Base-by-base conservation (phyloP, 192 early-diverging fungal genomes). In the Radiomyces spectabilis region DNA sequence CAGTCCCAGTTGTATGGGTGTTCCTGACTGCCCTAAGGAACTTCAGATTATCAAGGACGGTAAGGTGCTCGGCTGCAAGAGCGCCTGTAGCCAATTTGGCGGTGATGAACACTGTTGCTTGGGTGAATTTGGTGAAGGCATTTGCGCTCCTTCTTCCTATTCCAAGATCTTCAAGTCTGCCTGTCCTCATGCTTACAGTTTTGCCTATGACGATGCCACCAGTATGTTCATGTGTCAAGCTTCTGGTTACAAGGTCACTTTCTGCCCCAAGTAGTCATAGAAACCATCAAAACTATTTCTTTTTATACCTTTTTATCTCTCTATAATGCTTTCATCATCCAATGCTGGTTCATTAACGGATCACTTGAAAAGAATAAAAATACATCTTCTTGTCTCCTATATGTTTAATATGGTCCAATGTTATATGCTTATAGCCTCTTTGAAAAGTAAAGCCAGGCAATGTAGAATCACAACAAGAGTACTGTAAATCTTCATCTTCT, bases 121-220 rank as follows among this genome's bases (percentile, higher is more conserved):
- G 2, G 65, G 65, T 13, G 25, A 29, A 10, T 61, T 51, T 8
- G 41, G 29, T 41, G 51, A 41, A 0, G 18, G 32, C 5, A 67
- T 38, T 0, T 67, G 65, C 18, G 19, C 9, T 18, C 30, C 38
- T 3, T 55, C 49, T 25, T 22, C 40, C 4, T 61, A 61, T 35
- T 34, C 65, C 22, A 30, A 50, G 10, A 5, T 13, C 5, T 30
- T 65, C 21, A 65, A 65, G 51, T 5, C 29, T 25, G 46, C 33
- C 1, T 65, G 63, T n/a, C 63, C 63, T 53, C 43, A 65, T 34
- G 63, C 29, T 0, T 65, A 65, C 37, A 54, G 37, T 50, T 65
- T 35, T 59, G 63, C 63, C 0, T 65, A 59, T 31, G 63, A 65
- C 39, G 63, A 65, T 46, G 18, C 16, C 24, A 54, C 56, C 1